Evolutionary conservation across 345 rosid genomes (phyloP).

Genomic region (Citrus trifoliata): DNA sequence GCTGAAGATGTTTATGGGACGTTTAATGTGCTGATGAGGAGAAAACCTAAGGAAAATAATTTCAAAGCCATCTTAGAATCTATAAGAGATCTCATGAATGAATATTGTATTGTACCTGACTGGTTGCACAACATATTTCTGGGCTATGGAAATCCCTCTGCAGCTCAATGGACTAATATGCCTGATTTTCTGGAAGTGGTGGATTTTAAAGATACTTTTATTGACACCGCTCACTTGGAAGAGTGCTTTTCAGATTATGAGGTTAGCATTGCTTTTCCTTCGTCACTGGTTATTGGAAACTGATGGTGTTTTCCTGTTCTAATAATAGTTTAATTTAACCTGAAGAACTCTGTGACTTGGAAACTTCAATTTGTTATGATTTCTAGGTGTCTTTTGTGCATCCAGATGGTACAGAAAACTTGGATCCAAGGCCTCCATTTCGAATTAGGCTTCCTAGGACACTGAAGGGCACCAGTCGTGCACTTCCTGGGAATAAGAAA

Average conservation of each 20-base stretch:
- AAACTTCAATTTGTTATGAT: conserved; percentile 13
- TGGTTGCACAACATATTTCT: conserved; percentile 95
- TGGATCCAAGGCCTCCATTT: conserved; percentile 78
- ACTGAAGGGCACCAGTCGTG: conserved; percentile 57
- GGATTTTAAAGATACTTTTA: conserved; percentile 95
- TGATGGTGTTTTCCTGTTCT: conserved; percentile 7
- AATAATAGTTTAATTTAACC: neutral
- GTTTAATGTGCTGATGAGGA: conserved; percentile 90
- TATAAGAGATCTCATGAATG: conserved; percentile 99
- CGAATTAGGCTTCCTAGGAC: conserved; percentile 73
- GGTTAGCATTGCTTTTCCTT: conserved; percentile 42
- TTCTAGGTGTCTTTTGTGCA: conserved; percentile 67
- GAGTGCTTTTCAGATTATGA: conserved; percentile 72
- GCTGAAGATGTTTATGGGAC: conserved; percentile 90
- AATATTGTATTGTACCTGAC: conserved; percentile 95
- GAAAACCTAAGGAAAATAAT: conserved; percentile 98
- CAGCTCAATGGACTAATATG: conserved; percentile 99
- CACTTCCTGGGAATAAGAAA: conserved; percentile 80
- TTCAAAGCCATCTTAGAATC: conserved; percentile 99
- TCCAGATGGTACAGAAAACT: conserved; percentile 61
- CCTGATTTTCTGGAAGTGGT: conserved; percentile 83
- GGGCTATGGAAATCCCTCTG: conserved; percentile 99
- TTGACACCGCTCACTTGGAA: conserved; percentile 72
- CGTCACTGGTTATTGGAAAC: neutral
- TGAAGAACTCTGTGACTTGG: neutral